phyloP scores from a whole-genome alignment of 495 filamentous ascomycete species.

The Trichoderma orchidacearum region DNA sequence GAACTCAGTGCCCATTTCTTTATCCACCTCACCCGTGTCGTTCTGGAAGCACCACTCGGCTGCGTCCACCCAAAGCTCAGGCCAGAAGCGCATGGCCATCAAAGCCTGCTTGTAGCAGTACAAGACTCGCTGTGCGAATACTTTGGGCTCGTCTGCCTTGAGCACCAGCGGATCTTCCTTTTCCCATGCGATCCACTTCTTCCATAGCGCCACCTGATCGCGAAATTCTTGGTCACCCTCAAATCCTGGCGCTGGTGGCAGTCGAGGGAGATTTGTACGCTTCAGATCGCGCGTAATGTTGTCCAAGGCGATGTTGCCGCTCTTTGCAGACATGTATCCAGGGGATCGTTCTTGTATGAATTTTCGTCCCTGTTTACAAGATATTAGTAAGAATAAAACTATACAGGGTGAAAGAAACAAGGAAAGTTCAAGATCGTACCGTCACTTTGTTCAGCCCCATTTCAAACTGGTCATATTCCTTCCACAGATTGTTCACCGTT shows the following conservation, averaged over 20 bases:
- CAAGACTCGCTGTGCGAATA: conserved; percentile 63
- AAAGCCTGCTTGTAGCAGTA: conserved; percentile 89
- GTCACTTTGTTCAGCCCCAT: conserved; percentile 82
- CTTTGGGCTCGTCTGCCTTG: conserved; percentile 54
- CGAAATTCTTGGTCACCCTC: conserved; percentile 77
- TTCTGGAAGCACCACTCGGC: conserved; percentile 86
- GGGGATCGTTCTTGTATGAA: conserved; percentile 84
- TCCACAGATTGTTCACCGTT: conserved; percentile 74
- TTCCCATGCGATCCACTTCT: conserved; percentile 87
- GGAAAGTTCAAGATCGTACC: too few species aligned
- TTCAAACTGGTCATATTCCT: conserved; percentile 94
- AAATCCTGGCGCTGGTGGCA: conserved; percentile 75
- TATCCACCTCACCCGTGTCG: conserved; percentile 46
- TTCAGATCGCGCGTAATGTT: conserved; percentile 69
- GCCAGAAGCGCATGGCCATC: conserved; percentile 88
- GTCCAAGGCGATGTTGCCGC: conserved; percentile 66
- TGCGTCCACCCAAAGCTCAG: conserved; percentile 90
- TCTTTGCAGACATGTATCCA: conserved; percentile 85
- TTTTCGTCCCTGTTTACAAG: conserved; percentile 57
- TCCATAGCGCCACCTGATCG: conserved; percentile 83
- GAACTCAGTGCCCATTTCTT: conserved; percentile 47
- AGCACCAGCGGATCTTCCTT: conserved; percentile 81
- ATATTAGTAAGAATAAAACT: conserved; percentile 6
- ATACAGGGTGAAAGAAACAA: conserved; percentile 4
- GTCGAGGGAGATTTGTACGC: conserved; percentile 60